A percentile compares a stretch with the other conserved stretches of the same genome.
Evolutionary conservation across 2,329 filamentous ascomycete genomes (phyloP).

Genomic region (Mycosphaerella sp.): DNA sequence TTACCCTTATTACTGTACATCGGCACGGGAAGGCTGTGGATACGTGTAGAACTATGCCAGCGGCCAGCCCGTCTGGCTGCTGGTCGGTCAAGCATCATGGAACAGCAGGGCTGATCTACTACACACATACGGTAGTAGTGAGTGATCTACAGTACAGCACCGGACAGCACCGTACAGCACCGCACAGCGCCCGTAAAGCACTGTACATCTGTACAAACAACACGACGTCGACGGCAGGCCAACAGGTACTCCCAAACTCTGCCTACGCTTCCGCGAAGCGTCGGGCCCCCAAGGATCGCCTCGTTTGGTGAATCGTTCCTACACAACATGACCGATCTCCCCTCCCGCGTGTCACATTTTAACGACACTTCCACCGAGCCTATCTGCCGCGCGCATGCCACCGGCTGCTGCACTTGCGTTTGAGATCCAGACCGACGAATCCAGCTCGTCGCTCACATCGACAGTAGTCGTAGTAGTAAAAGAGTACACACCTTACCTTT

Average conservation of each 20-base stretch:
- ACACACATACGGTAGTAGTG: too few species aligned
- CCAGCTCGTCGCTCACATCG: too few species aligned
- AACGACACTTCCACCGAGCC: slow-evolving; percentile 9
- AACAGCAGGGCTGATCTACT: slow-evolving; percentile 9
- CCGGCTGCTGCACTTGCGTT: slow-evolving; percentile 1
- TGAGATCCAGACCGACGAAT: background rate
- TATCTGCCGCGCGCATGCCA: slow-evolving; percentile 9
- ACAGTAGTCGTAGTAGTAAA: too few species aligned
- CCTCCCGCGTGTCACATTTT: slow-evolving; percentile 7
- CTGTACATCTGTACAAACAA: too few species aligned
- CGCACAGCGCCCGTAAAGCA: too few species aligned
- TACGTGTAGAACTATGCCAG: slow-evolving; percentile 12
- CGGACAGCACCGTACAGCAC: too few species aligned
- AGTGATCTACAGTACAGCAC: too few species aligned
- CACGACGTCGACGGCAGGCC: too few species aligned
- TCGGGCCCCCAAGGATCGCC: background rate
- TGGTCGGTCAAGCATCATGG: slow-evolving; percentile 8
- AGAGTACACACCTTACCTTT: too few species aligned
- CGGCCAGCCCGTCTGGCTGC: background rate
- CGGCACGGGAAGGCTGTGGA: slow-evolving; percentile 12
- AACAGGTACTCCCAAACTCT: background rate
- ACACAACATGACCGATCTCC: slow-evolving; percentile 3
- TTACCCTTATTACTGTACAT: background rate
- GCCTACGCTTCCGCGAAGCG: slow-evolving; percentile 4
- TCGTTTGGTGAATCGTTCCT: background rate